Evolutionary conservation across 345 rosid species (phyloP), one percentile per base, ranked within the genome.

Genomic region (Alliaria petiolata): DNA sequence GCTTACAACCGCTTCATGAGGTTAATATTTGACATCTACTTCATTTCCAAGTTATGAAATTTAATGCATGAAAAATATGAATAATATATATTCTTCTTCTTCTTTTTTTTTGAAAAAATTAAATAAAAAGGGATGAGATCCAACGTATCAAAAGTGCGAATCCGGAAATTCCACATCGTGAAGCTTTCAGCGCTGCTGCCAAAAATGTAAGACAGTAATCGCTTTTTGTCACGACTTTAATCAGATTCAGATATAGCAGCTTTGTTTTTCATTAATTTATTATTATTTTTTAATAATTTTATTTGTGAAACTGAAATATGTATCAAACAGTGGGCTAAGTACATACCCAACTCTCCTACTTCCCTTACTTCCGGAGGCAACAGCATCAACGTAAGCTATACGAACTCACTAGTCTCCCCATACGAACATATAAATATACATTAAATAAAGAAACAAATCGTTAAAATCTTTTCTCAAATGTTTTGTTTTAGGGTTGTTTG

Each of bases 1-100:
- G 97, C 99, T 61, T 95, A 95, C 81, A 95, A 95, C 66, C 86
- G 99, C 42, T 95, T 95, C 82, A 95, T 92, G 98, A 92, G 86
- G 99, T 95, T 16, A 45, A 4, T 31, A 9, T 53, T 16, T 69
- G 34, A 46, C 14, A n/a, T 38, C 14, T 38, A 46, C 34, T 34
- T 44, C 26, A 51, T 11, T 44, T 59, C 20, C 14, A 43, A 51
- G 34, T 34, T 34, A 40, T 15, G 4, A 50, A 44, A 56, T 53
- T 26, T 13, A 9, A 22, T 33, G 55, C 38, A 59, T 34, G 5
- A 11, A 22, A 6, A 8, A 43, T 53, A 44, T 33, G 4, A 54
- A 13, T 22, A 3, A n/a, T 60, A 14, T 5, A 15, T 30, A 25
- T 6, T 61, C 19, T 30, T n/a, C n/a, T 34, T 35, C 3, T 22